phyloP scores from a whole-genome alignment of 2,329 filamentous ascomycete genomes.

The Pseudogymnoascus sp. region DNA sequence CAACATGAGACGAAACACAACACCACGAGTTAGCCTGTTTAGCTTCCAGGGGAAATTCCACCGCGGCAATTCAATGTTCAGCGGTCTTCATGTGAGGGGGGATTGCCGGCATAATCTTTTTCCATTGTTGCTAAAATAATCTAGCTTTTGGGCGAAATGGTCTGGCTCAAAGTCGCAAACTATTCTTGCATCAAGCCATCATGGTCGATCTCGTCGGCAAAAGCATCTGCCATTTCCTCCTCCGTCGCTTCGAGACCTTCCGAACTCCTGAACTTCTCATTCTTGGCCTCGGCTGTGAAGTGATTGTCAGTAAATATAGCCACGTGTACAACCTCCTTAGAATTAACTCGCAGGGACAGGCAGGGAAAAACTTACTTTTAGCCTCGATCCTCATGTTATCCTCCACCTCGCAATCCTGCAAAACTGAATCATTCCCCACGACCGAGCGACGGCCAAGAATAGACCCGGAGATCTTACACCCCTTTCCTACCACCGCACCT shows the following conservation, averaged over 20 bases:
- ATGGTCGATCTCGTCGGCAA: slow-evolving; percentile 24
- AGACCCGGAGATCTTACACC: slow-evolving; percentile 78
- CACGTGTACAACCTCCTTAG: neutral
- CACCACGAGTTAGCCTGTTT: neutral
- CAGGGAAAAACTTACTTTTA: slow-evolving; percentile 49
- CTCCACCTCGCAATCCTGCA: slow-evolving; percentile 89
- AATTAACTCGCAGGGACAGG: neutral
- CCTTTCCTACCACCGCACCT: slow-evolving; percentile 74
- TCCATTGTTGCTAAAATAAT: neutral
- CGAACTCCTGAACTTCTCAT: slow-evolving; percentile 61
- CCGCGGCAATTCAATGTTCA: neutral
- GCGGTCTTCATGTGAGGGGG: neutral
- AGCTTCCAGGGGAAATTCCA: neutral
- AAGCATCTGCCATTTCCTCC: slow-evolving; percentile 48
- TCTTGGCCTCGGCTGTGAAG: slow-evolving; percentile 55
- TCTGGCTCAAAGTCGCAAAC: neutral
- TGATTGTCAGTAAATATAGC: slow-evolving; percentile 18
- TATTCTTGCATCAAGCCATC: slow-evolving; percentile 1
- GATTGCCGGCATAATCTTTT: neutral
- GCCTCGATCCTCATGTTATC: slow-evolving; percentile 81
- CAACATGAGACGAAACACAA: neutral
- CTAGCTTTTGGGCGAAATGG: neutral
- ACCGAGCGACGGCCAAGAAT: slow-evolving; percentile 75
- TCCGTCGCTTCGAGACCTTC: slow-evolving; percentile 58
- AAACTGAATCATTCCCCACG: slow-evolving; percentile 71